Base-by-base conservation (phyloP, 2,329 filamentous ascomycete genomes). In the Ceratocystis cubensis region DNA sequence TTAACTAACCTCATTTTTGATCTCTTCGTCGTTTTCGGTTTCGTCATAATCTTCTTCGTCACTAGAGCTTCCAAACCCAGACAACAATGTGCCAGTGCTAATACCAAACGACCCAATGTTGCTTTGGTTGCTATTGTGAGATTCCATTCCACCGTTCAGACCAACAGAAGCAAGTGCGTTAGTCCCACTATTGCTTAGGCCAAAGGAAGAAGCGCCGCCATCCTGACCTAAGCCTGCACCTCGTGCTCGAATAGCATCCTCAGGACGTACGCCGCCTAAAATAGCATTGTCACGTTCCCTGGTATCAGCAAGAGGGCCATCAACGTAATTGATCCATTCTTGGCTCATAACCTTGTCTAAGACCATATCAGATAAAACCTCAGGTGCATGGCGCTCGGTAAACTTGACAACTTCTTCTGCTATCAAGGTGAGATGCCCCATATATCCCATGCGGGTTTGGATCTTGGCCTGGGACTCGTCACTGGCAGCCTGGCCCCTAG, bases 391-490 rank as follows among this genome's bases (percentile, higher is more conserved):
- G 65, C 94, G 86, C 76, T 96, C 94, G 45, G 91, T 96, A 73
- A 99, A 97, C 76, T 97, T 99, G 73, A 97, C 91, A 20, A 99
- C 94, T 76, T 99, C 94, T 76, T 99, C 94, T 37, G 94, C 93
- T 68, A 99, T 96, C 33, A 99, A 82, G 0, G 94, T 99, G 63
- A 99, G 80, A 75, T 99, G 94, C 2, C 94, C 94, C 92, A 99
- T 99, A 77, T 97, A 99, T 50, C 94, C 94, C 75, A 97, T 86
- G 62, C 94, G 88, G 76, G 96, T 96, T 75, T 89, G 91, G 70
- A 84, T 90, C 73, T 88, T 85, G 68, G 83, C 79, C 75, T 97
- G 91, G 0, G 91, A 89, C 74, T 89, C 87, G 72, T 97, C 93
- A 71, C 91, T 96, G 61, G 86, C 85, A 69, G 83, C 83, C 75